Evolutionary conservation across 2,329 filamentous ascomycete genomes (phyloP), one percentile per base, ranked within the genome.

Genomic region (Fusarium proliferatum): DNA sequence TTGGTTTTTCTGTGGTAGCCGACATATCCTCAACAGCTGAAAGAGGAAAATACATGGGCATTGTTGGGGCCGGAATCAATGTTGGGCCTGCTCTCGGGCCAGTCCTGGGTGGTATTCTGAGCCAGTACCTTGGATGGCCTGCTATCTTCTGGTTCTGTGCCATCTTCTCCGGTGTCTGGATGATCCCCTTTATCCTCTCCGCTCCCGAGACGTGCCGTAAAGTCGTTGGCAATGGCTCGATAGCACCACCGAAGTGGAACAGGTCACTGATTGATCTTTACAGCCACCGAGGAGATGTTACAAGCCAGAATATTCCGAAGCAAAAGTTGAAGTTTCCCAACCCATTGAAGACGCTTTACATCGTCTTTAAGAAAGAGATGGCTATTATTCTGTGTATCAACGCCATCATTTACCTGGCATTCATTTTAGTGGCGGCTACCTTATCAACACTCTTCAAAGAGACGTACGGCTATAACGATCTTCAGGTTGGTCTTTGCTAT

Each of bases 31-130:
- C 91, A 1, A 90, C 88, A 51, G 86, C 88, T 0, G 92, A 96
- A 79, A 85, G 94, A 74, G 94, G 93, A 6, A 88, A 87, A 63
- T 95, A 93, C 77, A 91, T 95, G 84, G 92, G 89, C 57, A 87
- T 91, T 67, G 88, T 91, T n/a, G 88, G 86, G 38, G 86, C 85
- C 8, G 90, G 88, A 21, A 84, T 88, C 61, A 89, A 91, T 7
- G 77, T 93, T 36, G 87, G 86, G 0, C 86, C 87, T 6, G 82
- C 88, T 2, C 62, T 90, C 9, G 86, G 89, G 0, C 91, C 92
- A 0, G 86, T 92, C 2, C 82, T 93, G 7, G 91, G 92, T 19
- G 92, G 91, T 2, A 71, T 93, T 2, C 80, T 94, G 23, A 86
- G 86, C 23, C 84, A 92, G 71, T 92, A 88, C 68, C 84, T 92